phyloP scores from a whole-genome alignment of 202 grass and related monocot species.

The Cymbopogon flexuosus region DNA sequence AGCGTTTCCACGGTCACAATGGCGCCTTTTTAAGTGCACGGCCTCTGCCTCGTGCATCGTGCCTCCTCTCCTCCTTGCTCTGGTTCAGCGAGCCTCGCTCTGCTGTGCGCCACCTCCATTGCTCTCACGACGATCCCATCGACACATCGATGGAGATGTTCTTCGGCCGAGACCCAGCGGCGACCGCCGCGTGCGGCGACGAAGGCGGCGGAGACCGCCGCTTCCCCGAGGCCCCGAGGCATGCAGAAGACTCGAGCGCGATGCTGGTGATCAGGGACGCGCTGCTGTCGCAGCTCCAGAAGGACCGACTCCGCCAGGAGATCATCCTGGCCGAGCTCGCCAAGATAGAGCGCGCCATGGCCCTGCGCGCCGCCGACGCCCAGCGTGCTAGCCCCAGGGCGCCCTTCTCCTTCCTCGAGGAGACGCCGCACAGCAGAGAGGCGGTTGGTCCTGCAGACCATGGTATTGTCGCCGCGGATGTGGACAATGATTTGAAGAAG shows the following conservation, averaged over 20 bases:
- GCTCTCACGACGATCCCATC: not conserved
- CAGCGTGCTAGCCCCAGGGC: not conserved
- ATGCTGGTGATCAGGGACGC: slow-evolving; percentile 38
- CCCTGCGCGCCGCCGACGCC: not conserved
- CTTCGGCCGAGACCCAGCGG: not conserved
- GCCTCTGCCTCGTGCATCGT: not conserved
- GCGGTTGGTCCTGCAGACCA: not conserved
- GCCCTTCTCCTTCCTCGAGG: not conserved
- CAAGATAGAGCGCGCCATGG: slow-evolving; percentile 37
- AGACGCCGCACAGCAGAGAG: not conserved
- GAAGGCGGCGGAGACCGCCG: not conserved
- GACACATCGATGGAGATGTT: not conserved
- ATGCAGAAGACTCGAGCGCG: not conserved
- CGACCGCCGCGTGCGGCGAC: too few relatives aligned
- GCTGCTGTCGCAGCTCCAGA: slow-evolving; percentile 35
- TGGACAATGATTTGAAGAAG: not conserved
- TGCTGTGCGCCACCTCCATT: not conserved
- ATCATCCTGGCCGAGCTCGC: slow-evolving; percentile 33
- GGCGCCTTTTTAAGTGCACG: not conserved
- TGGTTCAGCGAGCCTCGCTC: too few relatives aligned
- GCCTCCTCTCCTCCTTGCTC: too few relatives aligned
- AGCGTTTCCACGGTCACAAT: not conserved
- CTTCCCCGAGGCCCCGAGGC: not conserved
- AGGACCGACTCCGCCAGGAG: slow-evolving; percentile 30
- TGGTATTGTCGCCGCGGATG: not conserved